Evolutionary conservation across 306 rosid genomes (phyloP).

Genomic region (Spatholobus suberectus): DNA sequence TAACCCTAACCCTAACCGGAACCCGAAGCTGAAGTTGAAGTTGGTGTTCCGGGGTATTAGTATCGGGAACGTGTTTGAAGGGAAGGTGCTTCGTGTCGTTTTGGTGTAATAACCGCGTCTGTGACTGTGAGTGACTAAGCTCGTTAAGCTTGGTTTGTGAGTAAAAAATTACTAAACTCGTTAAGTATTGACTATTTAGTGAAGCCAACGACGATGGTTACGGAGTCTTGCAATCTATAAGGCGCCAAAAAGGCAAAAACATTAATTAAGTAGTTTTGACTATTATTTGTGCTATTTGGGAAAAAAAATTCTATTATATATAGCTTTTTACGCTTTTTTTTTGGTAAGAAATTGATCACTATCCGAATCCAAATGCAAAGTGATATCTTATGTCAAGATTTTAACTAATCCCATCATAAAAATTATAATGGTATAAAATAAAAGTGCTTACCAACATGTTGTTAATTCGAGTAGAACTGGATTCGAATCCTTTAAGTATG

Average conservation of each 20-base stretch:
- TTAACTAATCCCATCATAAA: neutral
- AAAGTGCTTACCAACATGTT: too few relatives aligned
- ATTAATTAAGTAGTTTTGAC: neutral
- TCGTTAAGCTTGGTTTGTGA: neutral
- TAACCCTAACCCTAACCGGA: neutral
- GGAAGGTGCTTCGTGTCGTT: conserved; percentile 9
- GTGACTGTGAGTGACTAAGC: neutral
- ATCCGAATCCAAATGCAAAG: neutral
- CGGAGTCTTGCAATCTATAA: neutral
- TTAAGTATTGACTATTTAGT: neutral
- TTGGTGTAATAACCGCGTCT: neutral
- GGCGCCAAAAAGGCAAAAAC: neutral
- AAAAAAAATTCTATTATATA: too few relatives aligned
- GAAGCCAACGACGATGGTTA: neutral
- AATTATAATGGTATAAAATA: neutral
- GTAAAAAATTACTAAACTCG: neutral
- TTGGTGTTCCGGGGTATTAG: neutral
- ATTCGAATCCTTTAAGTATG: too few relatives aligned
- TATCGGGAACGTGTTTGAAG: neutral
- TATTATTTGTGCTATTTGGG: neutral
- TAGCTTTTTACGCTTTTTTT: too few relatives aligned
- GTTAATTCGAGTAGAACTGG: too few relatives aligned
- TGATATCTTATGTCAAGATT: neutral
- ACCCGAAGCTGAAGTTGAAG: neutral
- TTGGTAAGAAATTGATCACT: neutral